Evolutionary conservation across 345 rosid species (phyloP), one percentile per base, ranked within the genome.

Genomic region (Dipteronia dyeriana): DNA sequence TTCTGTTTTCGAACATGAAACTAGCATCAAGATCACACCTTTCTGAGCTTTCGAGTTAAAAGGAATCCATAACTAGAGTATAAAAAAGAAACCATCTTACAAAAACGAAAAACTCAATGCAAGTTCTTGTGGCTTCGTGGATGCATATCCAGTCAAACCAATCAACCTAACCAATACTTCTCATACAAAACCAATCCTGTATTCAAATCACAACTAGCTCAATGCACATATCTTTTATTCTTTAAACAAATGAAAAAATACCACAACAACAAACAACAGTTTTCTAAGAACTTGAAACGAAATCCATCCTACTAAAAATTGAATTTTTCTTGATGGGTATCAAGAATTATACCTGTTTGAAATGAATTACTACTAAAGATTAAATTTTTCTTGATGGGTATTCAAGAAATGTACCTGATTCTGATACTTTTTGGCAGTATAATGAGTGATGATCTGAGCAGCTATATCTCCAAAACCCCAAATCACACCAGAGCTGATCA

Each of bases 391-490:
- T 9, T n/a, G 26, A 59, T 20, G 63, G 62, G 26, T 59, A 59
- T 59, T 59, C 26, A 20, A 20, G 63, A 20, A 59, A 22, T 59
- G 22, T 59, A 59, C 63, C 63, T n/a, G 26, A 20, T 9, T n/a
- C 63, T 59, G 88, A 75, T 82, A 90, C 34, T 66, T 79, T 74
- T 82, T 82, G 0, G 93, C 85, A 20, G 97, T 93, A 71, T 91
- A 82, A 70, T 93, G 93, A 68, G 97, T 95, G 88, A 91, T 85
- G 88, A 80, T 87, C 76, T 95, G 97, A 73, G 98, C 99, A 57
- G 94, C 87, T 75, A 95, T 80, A 82, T 95, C 98, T 64, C 98
- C 97, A 49, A 84, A 78, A 81, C 92, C 92, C 99, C 99, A 95
- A 4, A 95, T 90, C 66, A 92, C 70, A 12, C 98, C 99, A 22